Conservation (phyloP, 2,329 filamentous ascomycete species). For the Apiospora saccharicola region DNA sequence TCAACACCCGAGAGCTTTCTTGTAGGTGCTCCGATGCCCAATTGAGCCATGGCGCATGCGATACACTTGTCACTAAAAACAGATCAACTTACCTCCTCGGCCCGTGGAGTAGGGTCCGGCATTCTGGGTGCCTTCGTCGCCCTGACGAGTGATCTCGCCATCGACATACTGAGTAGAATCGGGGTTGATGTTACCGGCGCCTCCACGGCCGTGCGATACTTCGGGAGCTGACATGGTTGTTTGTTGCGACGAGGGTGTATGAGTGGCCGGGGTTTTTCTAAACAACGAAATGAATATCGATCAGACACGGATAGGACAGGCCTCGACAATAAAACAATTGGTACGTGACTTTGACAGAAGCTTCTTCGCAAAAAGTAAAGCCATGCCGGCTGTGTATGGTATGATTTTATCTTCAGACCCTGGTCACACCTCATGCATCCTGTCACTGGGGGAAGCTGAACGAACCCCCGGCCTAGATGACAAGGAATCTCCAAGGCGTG, state of each 20-base stretch:
- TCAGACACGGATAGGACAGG: background rate
- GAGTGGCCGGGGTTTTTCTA: background rate
- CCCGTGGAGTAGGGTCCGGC: conserved; percentile 67
- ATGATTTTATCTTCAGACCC: conserved; percentile 13
- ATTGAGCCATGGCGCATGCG: background rate
- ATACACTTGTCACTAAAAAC: background rate
- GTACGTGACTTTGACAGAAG: background rate
- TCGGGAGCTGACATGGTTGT: conserved; percentile 9
- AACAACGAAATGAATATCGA: background rate
- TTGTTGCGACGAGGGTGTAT: background rate
- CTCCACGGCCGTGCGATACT: conserved; percentile 56
- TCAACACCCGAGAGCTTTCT: background rate
- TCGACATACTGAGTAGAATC: conserved; percentile 68
- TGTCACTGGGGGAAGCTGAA: conserved; percentile 7
- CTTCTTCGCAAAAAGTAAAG: background rate
- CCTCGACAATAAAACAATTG: background rate
- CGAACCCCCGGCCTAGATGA: background rate
- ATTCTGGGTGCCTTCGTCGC: conserved; percentile 61
- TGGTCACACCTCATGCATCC: conserved; percentile 4
- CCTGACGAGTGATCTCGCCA: conserved; percentile 66
- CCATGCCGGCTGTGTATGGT: background rate
- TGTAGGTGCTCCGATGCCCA: background rate
- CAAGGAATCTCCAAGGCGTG: background rate
- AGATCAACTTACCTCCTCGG: conserved; percentile 58
- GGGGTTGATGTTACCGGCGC: conserved; percentile 66